Conservation (phyloP, 257 asterid genomes). For the Rubia yunnanensis region DNA sequence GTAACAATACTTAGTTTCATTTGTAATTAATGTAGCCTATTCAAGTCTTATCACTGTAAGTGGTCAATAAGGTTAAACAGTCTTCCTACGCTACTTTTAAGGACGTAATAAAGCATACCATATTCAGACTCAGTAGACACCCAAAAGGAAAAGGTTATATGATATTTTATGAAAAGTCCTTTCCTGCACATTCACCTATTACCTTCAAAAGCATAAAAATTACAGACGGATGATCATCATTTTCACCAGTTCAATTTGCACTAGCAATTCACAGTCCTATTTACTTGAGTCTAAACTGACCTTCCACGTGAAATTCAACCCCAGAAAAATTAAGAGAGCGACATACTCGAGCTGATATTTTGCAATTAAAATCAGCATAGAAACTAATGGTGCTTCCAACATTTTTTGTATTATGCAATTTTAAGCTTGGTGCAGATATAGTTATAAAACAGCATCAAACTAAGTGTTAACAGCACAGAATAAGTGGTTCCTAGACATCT, state of each 20-base stretch:
- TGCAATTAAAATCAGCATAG: neutral
- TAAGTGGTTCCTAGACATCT: neutral
- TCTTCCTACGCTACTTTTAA: neutral
- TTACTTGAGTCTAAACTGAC: neutral
- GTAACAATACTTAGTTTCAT: neutral
- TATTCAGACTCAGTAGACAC: neutral
- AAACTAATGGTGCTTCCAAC: conserved; percentile 2
- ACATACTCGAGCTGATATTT: neutral
- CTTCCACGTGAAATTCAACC: neutral
- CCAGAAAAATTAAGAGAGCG: neutral
- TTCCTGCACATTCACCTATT: neutral
- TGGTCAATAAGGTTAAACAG: neutral
- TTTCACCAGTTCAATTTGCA: neutral
- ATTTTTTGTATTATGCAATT: neutral
- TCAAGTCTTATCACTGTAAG: neutral
- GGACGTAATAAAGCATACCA: neutral
- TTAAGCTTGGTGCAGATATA: neutral
- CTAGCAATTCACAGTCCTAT: neutral
- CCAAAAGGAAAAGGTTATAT: neutral
- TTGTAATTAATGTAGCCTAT: neutral
- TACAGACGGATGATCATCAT: neutral
- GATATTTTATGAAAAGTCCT: neutral
- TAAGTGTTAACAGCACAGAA: neutral
- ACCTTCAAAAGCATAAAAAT: neutral
- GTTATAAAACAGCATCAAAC: neutral